Percentiles rank a stretch among this genome's conserved stretches.
These are phyloP conservation scores for Coniferiporia weirii DNA, from an alignment of 1,284 basidiomycete species.

Conservation along the genomic window DNA sequence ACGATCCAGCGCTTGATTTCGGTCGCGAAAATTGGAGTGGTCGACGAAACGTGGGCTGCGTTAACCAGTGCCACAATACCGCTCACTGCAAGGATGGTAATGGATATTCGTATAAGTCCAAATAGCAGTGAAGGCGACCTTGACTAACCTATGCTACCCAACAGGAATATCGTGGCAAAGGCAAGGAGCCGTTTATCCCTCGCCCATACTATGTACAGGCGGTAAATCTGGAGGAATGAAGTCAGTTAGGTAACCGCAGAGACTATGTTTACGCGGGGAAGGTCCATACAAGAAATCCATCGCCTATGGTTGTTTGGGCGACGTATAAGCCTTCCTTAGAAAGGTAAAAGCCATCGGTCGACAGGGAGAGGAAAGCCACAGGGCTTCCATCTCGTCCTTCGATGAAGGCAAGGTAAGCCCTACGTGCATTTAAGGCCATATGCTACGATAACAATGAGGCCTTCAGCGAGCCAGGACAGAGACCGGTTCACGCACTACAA, in stretches of 20 bases:
- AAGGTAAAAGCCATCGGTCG: slow-evolving; percentile 8
- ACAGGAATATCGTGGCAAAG: not conserved
- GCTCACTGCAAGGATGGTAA: not conserved
- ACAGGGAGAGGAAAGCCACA: not conserved
- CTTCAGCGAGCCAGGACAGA: not conserved
- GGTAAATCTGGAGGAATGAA: not conserved
- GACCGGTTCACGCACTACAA: not conserved
- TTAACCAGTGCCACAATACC: not conserved
- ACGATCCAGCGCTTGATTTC: slow-evolving; percentile 16
- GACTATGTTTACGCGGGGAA: not conserved
- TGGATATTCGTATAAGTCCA: not conserved
- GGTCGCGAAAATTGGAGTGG: slow-evolving; percentile 15
- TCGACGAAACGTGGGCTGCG: not conserved
- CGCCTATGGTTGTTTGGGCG: slow-evolving; percentile 26
- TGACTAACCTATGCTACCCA: not conserved
- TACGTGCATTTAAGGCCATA: not conserved
- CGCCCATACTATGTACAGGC: slow-evolving; percentile 1
- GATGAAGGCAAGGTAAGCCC: not conserved
- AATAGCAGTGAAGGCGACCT: not conserved
- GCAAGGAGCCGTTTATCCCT: not conserved
- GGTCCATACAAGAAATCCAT: slow-evolving; percentile 22
- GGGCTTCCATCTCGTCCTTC: not conserved
- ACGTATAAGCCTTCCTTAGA: slow-evolving; percentile 23
- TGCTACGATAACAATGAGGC: not conserved
- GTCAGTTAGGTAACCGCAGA: not conserved